phyloP scores from a whole-genome alignment of 257 asterid species.

The Primulina tabacum region DNA sequence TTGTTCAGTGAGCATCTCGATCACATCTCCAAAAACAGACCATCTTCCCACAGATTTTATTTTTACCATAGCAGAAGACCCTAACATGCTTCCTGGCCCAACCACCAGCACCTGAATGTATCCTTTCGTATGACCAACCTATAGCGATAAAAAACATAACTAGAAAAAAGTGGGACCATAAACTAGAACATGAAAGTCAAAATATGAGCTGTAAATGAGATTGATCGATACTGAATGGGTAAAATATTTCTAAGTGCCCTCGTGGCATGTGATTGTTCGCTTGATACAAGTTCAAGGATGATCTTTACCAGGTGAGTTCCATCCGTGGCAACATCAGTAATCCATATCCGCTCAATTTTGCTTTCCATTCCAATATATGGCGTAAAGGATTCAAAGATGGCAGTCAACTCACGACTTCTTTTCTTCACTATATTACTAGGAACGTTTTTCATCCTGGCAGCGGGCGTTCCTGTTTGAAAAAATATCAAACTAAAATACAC shows the following conservation, averaged over 20 bases:
- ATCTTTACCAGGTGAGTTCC: slow-evolving; percentile 77
- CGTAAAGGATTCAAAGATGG: slow-evolving; percentile 75
- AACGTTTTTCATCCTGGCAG: slow-evolving; percentile 93
- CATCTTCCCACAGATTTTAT: slow-evolving; percentile 87
- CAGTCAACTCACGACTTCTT: slow-evolving; percentile 84
- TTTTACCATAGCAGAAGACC: slow-evolving; percentile 72
- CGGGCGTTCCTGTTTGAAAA: slow-evolving; percentile 63
- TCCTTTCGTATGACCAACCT: slow-evolving; percentile 99
- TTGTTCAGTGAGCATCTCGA: too few relatives aligned
- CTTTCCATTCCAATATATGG: slow-evolving; percentile 88
- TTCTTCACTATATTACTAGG: slow-evolving; percentile 83
- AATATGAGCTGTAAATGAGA: neutral
- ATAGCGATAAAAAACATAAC: slow-evolving; percentile 19
- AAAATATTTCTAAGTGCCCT: neutral
- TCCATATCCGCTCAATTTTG: slow-evolving; percentile 80
- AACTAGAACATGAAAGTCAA: neutral
- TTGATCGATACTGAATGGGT: neutral
- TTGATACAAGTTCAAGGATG: neutral
- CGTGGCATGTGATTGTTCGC: neutral
- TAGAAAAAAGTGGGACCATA: neutral
- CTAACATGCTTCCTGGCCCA: slow-evolving; percentile 81
- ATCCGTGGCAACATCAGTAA: slow-evolving; percentile 88
- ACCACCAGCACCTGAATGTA: slow-evolving; percentile 85
- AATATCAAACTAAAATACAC: slow-evolving; percentile 15
- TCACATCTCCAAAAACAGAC: too few relatives aligned